Evolutionary conservation across 2,329 filamentous ascomycete genomes (phyloP).

Genomic region (Capronia coronata): DNA sequence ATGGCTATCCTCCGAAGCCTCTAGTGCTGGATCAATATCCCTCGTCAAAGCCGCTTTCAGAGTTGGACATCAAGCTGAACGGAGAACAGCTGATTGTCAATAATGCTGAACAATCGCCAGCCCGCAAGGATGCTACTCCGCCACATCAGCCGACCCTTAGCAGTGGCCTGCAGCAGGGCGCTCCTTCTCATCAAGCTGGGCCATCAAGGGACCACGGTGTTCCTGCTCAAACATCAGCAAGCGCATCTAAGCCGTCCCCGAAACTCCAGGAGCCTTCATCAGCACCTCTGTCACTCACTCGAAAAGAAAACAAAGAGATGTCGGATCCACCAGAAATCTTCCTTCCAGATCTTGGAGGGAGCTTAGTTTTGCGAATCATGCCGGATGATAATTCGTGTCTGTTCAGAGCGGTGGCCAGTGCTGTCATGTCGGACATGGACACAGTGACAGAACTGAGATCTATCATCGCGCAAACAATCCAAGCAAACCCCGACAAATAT

Average conservation of each 20-base stretch:
- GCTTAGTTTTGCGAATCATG: slow-evolving; percentile 78
- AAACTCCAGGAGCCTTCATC: slow-evolving; percentile 12
- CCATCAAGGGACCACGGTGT: slow-evolving; percentile 2
- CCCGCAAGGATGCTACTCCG: background rate
- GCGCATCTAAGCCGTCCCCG: background rate
- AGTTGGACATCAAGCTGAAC: slow-evolving; percentile 57
- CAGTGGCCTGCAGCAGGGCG: background rate
- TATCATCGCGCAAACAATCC: slow-evolving; percentile 72
- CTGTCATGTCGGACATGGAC: slow-evolving; percentile 62
- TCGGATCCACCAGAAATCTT: slow-evolving; percentile 57
- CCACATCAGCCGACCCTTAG: background rate
- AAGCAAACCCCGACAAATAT: slow-evolving; percentile 65
- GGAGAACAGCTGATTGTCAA: slow-evolving; percentile 64
- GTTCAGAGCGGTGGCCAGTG: slow-evolving; percentile 80
- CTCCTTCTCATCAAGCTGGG: slow-evolving; percentile 11
- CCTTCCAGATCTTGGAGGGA: slow-evolving; percentile 51
- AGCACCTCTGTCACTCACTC: slow-evolving; percentile 34
- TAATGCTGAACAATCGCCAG: slow-evolving; percentile 37
- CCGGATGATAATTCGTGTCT: slow-evolving; percentile 94
- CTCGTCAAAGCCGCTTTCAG: slow-evolving; percentile 44
- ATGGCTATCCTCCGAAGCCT: slow-evolving; percentile 71
- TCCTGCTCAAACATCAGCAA: slow-evolving; percentile 3
- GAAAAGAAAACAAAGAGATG: slow-evolving; percentile 40
- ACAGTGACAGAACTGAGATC: slow-evolving; percentile 66
- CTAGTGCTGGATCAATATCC: slow-evolving; percentile 55